Conservation (phyloP, 164 flowering plant genomes). For the Tetracentron sinense region DNA sequence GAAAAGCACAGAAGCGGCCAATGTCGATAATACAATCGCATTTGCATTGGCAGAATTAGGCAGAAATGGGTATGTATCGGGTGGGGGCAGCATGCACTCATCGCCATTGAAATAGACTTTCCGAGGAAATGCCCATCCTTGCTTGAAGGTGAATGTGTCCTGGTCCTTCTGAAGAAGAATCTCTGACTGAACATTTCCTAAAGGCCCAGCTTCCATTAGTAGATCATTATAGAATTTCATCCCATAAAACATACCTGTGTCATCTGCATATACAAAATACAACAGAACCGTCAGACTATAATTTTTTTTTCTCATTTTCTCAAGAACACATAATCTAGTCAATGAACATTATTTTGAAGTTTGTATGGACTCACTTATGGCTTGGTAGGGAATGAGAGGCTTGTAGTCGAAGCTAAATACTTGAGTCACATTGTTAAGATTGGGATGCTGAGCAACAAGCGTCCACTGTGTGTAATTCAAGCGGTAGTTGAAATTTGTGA, state of each 20-base stretch:
- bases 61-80: slow-evolving; percentile 65
- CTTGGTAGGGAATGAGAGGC: slow-evolving; percentile 61
- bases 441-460: slow-evolving; percentile 77
- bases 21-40: slow-evolving; percentile 10
- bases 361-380: slow-evolving; percentile 52
- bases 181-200: slow-evolving; percentile 80
- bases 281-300: neutral
- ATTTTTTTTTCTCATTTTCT: neutral
- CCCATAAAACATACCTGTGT: slow-evolving; percentile 84
- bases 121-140: slow-evolving; percentile 86
- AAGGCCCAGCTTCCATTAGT: slow-evolving; percentile 71
- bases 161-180: slow-evolving; percentile 60
- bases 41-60: slow-evolving; percentile 49
- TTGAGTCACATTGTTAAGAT: slow-evolving; percentile 76
- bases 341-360: neutral
- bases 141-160: slow-evolving; percentile 57
- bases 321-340: too few species aligned
- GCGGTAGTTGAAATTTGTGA: slow-evolving; percentile 75
- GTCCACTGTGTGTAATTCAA: slow-evolving; percentile 77
- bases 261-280: slow-evolving; percentile 52
- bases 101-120: slow-evolving; percentile 84
- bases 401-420: slow-evolving; percentile 86
- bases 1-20: slow-evolving; percentile 24
- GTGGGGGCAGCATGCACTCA: slow-evolving; percentile 78
- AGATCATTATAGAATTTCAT: slow-evolving; percentile 81